Evolutionary conservation across 2,329 filamentous ascomycete species (phyloP), one percentile per base, ranked within the genome.

Genomic region (Aspergillus niger): DNA sequence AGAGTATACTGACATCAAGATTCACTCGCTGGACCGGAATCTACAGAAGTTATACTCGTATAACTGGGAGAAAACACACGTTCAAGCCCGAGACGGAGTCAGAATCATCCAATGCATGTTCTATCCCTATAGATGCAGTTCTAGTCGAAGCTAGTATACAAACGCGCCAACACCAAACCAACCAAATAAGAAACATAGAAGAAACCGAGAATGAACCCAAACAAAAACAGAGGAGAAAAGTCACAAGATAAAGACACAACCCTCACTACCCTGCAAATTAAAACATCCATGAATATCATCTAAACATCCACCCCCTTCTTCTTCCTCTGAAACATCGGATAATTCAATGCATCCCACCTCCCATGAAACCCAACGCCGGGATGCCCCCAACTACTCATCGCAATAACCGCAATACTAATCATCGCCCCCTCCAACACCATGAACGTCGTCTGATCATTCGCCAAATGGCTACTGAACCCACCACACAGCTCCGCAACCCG

Each of bases 391-490:
- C 26, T 50, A 30, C 47, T 51, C 54, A 57, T 47, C 4, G 43
- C 17, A 30, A 57, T 57, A 5, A 57, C 54, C 3, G 65, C 64
- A 24, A 68, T 63, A 1, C 59, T 20, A 22, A 85, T 81, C 80
- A 84, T 83, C 3, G 77, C 75, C 20, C 82, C 81, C 64, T 85
- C 83, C 3, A 85, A 70, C 5, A 79, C 70, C 66, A 85, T 80
- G 66, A 84, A 83, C 17, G 78, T 74, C 2, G 70, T 59, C 68
- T 85, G 76, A 41, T 83, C 70, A 65, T 81, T 79, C 71, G 82
- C 83, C 41, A 83, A 65, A 22, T 72, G 61, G 61, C 76, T 78
- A 11, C 71, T 63, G 73, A 81, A 83, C 8, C 81, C 81, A n/a
- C 75, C 75, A 20, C 76, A 73, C 36, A 83, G 73, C 69, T 84